Conservation (phyloP, 108 stramenopile species). For the Nannochloropsis gaditana region DNA sequence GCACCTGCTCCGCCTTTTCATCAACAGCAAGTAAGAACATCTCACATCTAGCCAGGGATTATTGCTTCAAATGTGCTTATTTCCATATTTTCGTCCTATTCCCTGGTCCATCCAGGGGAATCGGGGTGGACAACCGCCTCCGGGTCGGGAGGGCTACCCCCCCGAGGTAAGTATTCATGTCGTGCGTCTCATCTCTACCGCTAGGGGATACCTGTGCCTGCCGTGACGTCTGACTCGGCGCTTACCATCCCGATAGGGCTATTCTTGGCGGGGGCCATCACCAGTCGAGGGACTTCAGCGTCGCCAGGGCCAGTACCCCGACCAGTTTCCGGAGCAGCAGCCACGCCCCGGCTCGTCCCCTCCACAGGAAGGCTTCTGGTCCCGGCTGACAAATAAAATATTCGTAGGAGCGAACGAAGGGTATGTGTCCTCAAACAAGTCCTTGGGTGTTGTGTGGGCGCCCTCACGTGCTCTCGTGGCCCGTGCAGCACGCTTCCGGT, state of each 20-base stretch:
- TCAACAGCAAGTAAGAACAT: not conserved
- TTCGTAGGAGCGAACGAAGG: not conserved
- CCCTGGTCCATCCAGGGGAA: too few relatives aligned
- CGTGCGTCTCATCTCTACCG: too few relatives aligned
- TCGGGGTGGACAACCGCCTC: not conserved
- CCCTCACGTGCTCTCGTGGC: not conserved
- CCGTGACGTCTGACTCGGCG: too few relatives aligned
- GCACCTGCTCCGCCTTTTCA: not conserved
- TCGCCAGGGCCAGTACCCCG: not conserved
- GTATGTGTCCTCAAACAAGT: not conserved
- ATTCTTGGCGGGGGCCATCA: not conserved
- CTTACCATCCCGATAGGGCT: not conserved
- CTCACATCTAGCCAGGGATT: not conserved
- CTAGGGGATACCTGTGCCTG: too few relatives aligned
- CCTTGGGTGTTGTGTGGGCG: not conserved
- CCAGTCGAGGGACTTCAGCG: not conserved
- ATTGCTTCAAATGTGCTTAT: not conserved
- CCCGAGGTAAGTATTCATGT: not conserved
- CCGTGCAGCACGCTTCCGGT: not conserved
- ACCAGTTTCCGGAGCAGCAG: not conserved
- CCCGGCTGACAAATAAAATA: not conserved
- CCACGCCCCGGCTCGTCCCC: not conserved
- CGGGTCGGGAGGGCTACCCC: not conserved
- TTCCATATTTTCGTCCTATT: not conserved
- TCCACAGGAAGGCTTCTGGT: not conserved